phyloP scores from a whole-genome alignment of 306 rosid genomes.

The Hippophae rhamnoides region DNA sequence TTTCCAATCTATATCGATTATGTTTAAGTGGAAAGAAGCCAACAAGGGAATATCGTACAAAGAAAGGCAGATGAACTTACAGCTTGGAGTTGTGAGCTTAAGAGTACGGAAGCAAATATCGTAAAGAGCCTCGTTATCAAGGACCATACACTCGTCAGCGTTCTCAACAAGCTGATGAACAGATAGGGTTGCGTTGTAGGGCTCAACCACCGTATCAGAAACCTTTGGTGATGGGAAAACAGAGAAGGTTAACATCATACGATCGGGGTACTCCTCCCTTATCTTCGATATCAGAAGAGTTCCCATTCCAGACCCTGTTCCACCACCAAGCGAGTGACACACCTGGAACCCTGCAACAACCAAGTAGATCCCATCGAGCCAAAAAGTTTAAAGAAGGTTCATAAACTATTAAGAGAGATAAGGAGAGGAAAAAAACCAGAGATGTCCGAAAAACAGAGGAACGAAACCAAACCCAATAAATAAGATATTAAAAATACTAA shows the following conservation, averaged over 20 bases:
- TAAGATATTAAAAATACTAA: background rate
- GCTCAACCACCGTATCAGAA: constrained; percentile 40
- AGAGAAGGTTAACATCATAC: constrained; percentile 40
- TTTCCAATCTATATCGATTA: too few relatives aligned
- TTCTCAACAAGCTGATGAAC: constrained; percentile 43
- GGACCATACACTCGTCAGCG: constrained; percentile 39
- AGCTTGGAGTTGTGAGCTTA: constrained; percentile 38
- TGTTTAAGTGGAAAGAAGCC: background rate
- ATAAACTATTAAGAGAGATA: too few relatives aligned
- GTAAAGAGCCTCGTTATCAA: constrained; percentile 35
- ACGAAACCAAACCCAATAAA: background rate
- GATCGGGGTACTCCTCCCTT: constrained; percentile 37
- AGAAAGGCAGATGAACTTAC: constrained; percentile 10
- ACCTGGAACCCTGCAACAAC: constrained; percentile 29
- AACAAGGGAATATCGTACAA: background rate
- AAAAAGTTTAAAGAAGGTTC: too few relatives aligned
- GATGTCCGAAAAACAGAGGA: too few relatives aligned
- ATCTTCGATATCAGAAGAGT: constrained; percentile 37
- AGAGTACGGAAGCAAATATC: constrained; percentile 37
- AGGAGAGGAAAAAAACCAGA: too few relatives aligned
- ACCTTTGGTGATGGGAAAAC: constrained; percentile 41
- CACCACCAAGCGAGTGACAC: constrained; percentile 40
- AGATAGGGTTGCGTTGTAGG: constrained; percentile 33
- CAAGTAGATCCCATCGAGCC: background rate
- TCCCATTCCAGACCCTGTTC: constrained; percentile 45